Conservation (phyloP, 129 eudicot genomes). For the Chrysanthemum lavandulifolium region DNA sequence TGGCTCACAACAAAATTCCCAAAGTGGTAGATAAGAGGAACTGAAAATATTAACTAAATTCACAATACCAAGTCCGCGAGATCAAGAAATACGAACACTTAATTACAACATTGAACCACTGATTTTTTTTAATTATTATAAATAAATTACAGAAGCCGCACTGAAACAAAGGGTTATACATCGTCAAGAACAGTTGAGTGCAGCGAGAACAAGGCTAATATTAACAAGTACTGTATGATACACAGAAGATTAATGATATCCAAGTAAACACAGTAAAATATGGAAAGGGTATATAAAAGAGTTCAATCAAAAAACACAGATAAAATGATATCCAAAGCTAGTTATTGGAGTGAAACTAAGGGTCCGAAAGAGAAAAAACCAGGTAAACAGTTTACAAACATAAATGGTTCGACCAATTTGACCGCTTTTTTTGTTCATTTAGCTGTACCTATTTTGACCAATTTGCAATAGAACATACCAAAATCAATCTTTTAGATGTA, state of each 20-base stretch:
- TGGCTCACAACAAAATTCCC: not conserved
- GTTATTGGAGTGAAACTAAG: not conserved
- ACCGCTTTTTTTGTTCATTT: no score
- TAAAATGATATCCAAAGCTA: not conserved
- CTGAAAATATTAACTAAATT: not conserved
- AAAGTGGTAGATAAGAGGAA: conserved; percentile 8
- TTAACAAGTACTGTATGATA: not conserved
- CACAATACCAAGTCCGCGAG: not conserved
- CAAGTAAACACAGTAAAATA: not conserved
- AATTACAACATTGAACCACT: no score
- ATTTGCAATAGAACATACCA: no score
- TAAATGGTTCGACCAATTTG: not conserved
- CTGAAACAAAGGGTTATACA: not conserved
- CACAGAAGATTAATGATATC: not conserved
- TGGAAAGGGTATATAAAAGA: not conserved
- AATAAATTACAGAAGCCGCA: not conserved
- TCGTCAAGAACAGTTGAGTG: conserved; percentile 12
- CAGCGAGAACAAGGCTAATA: not conserved
- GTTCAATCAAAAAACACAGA: not conserved
- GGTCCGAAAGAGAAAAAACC: not conserved
- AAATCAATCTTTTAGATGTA: no score
- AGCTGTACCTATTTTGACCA: no score
- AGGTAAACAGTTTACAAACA: not conserved
- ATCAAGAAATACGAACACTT: no score
- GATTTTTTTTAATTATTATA: not conserved